phyloP scores from a whole-genome alignment of 2,329 filamentous ascomycete species.

The Fusarium hostae region DNA sequence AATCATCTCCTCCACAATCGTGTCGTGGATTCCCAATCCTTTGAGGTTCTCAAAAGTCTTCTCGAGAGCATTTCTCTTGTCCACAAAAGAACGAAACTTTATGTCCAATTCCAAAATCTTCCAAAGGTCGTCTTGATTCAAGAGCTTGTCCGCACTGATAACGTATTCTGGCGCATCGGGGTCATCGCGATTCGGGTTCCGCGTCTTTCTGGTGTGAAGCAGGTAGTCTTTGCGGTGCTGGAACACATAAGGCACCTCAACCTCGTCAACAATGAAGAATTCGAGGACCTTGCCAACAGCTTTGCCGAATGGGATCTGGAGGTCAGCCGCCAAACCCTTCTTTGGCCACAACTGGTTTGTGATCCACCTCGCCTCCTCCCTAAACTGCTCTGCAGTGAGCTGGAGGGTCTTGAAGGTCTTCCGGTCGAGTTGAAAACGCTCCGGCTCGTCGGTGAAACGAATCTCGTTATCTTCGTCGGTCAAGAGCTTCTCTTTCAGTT shows the following conservation, averaged over 20 bases:
- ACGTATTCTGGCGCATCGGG: conserved; percentile 77
- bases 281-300: conserved; percentile 92
- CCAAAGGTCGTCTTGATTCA: conserved; percentile 95
- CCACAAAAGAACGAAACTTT: conserved; percentile 91
- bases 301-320: conserved; percentile 85
- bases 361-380: conserved; percentile 93
- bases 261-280: conserved; percentile 93
- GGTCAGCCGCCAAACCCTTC: conserved; percentile 77
- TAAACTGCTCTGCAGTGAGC: conserved; percentile 84
- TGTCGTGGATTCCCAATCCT: conserved; percentile 72
- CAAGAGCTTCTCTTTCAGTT: conserved; percentile 91
- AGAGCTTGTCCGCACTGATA: conserved; percentile 83
- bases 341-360: conserved; percentile 89
- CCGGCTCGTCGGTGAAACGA: conserved; percentile 87
- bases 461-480: conserved; percentile 96
- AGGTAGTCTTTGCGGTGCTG: conserved; percentile 98
- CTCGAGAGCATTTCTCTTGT: conserved; percentile 88
- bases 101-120: conserved; percentile 93
- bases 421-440: conserved; percentile 92
- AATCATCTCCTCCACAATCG: conserved; percentile 85
- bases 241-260: conserved; percentile 97
- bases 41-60: conserved; percentile 81
- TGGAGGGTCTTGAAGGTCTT: conserved; percentile 87
- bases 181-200: conserved; percentile 71
- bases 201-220: conserved; percentile 83